Base-by-base conservation (phyloP, 2,329 filamentous ascomycete species). In the Apiospora hydei region DNA sequence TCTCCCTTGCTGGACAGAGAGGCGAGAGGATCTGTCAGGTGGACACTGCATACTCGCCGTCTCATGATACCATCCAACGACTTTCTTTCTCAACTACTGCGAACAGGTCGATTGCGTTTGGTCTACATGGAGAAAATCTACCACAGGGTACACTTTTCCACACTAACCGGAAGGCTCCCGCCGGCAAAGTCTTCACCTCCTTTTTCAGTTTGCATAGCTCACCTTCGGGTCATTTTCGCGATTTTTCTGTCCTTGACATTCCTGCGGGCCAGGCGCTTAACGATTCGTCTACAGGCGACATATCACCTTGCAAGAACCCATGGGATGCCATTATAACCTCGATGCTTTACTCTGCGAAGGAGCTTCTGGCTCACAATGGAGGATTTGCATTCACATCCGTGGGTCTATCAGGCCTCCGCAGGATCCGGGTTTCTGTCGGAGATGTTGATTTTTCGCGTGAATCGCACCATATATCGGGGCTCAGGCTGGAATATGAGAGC, bases 401-500 rank as follows among this genome's bases (percentile, higher is more conserved):
- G 13, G 71, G 74, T 46, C 64, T 77, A 16, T 43, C 69, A 14
- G 21, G 67, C 30, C 46, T 77, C 24, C 70, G 71, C 30, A 72
- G 49, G 26, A 72, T 77, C 38, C 74, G 73, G 21, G 66, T 77
- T 43, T 77, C 75, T 6, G 70, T 74, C 30, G 70, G 61, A 18
- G 43, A 71, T 13, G 67, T 46, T 34, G 67, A 24, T 1, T 61
- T 67, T 49, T 46, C 64, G 3, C 24, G 53, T 13, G 53, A 43
- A 21, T 41, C 18, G 5, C 46, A 64, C 24, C 71, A 73, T 69
- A 73, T 77, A 38, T 71, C 76, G 4, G 76, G 76, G 3, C 71
- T 77, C 4, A 72, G 70, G 70, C 71, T 77, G 30, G 75, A 77
- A 69, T 77, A 76, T 57, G 11, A 73, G 6, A 73, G 75, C 38